These are phyloP conservation scores for Iberis amara DNA, from an alignment of 441 rosid species.

Conservation along the genomic window DNA sequence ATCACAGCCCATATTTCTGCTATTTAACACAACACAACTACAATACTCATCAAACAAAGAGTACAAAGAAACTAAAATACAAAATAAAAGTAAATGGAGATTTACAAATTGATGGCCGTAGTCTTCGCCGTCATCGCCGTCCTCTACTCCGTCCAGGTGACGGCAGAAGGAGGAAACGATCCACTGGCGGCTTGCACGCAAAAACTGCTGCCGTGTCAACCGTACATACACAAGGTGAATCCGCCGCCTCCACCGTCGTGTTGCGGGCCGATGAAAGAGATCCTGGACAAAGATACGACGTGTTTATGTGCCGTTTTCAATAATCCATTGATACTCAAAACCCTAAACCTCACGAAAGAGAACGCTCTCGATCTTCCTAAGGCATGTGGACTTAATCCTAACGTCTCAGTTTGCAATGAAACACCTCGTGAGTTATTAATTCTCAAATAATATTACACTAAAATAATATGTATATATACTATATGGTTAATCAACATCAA, in stretches of 20 bases:
- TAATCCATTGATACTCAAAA: conserved; percentile 27
- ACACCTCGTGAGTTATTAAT: conserved; percentile 10
- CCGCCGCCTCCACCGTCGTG: conserved; percentile 39
- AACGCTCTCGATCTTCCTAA: conserved; percentile 42
- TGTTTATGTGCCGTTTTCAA: conserved; percentile 45
- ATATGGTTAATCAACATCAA: too few relatives aligned
- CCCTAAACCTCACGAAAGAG: conserved; percentile 34
- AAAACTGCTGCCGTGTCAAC: conserved; percentile 41
- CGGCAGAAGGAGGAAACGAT: too few relatives aligned
- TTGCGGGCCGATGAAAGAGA: conserved; percentile 40
- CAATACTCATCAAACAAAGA: too few relatives aligned
- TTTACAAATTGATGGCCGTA: too few relatives aligned
- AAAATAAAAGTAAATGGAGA: too few relatives aligned
- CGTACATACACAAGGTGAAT: conserved; percentile 20
- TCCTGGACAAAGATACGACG: conserved; percentile 25
- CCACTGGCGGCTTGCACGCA: conserved; percentile 25
- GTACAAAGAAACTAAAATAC: too few relatives aligned
- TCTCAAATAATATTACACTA: too few relatives aligned
- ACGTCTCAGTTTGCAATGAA: conserved; percentile 36
- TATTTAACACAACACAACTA: too few relatives aligned
- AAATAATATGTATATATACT: too few relatives aligned
- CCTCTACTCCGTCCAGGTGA: too few relatives aligned
- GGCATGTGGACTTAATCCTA: conserved; percentile 40
- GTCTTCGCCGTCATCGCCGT: too few relatives aligned
- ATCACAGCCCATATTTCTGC: too few relatives aligned